Evolutionary conservation across 129 eudicot species (phyloP).

Genomic region (Calendula officinalis): DNA sequence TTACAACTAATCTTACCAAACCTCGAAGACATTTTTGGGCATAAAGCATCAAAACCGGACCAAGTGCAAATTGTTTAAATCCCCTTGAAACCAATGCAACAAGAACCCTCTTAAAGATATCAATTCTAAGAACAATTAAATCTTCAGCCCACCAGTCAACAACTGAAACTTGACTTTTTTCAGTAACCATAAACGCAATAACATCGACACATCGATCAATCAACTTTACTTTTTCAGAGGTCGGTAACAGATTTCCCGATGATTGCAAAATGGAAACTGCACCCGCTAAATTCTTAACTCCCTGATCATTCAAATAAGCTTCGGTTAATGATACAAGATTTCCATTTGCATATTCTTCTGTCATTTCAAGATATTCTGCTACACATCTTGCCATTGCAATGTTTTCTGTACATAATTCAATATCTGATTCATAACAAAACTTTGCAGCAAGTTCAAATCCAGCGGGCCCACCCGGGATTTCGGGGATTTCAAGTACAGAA

Average conservation of each 20-base stretch:
- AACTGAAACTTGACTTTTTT: conserved; percentile 48
- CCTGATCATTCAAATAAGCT: conserved; percentile 60
- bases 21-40: too few species aligned
- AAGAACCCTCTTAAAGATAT: conserved; percentile 70
- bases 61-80: conserved; percentile 72
- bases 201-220: conserved; percentile 70
- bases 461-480: conserved; percentile 80
- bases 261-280: conserved; percentile 53
- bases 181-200: conserved; percentile 62
- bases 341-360: conserved; percentile 59
- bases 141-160: conserved; percentile 31
- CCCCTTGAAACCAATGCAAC: conserved; percentile 76
- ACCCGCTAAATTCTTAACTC: conserved; percentile 48
- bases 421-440: conserved; percentile 75
- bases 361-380: conserved; percentile 87
- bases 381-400: conserved; percentile 78
- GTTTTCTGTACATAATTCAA: conserved; percentile 58
- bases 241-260: conserved; percentile 51
- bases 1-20: too few species aligned
- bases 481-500: conserved; percentile 52
- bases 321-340: conserved; percentile 67
- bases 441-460: conserved; percentile 84
- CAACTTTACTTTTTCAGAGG: conserved; percentile 71
- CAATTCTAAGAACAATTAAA: conserved; percentile 61
- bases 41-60: conserved; percentile 56